Percentiles rank a stretch among this genome's conserved stretches.
Conservation (phyloP, 768 basidiomycete species). For the Suillus fuscotomentosus region DNA sequence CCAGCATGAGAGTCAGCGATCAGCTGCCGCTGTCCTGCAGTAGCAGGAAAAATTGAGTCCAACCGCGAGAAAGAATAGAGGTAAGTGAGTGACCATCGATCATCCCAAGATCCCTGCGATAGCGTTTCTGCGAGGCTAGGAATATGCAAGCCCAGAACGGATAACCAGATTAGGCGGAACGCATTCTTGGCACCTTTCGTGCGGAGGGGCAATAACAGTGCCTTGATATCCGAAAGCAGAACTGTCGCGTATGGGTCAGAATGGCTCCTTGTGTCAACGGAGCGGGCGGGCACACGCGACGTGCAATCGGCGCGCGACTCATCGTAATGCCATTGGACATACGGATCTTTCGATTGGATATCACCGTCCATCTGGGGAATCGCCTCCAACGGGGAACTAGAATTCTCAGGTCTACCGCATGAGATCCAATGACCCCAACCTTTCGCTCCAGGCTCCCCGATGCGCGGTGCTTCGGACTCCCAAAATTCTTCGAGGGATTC, state of each 20-base stretch:
- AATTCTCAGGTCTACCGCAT: constrained; percentile 37
- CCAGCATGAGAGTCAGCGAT: constrained; percentile 65
- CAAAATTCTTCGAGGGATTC: constrained; percentile 75
- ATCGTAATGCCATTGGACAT: constrained; percentile 59
- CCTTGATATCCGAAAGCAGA: constrained; percentile 70
- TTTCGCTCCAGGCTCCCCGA: constrained; percentile 61
- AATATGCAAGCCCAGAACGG: constrained; percentile 66
- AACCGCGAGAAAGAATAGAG: constrained; percentile 47
- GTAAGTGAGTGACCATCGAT: constrained; percentile 60
- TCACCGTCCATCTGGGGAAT: constrained; percentile 18
- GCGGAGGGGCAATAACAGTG: constrained; percentile 49
- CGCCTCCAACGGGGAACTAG: constrained; percentile 4
- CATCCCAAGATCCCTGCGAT: constrained; percentile 52
- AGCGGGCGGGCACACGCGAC: constrained; percentile 50
- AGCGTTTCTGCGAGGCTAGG: constrained; percentile 58
- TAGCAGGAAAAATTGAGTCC: constrained; percentile 50
- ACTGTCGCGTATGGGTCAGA: constrained; percentile 73
- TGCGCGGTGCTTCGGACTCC: constrained; percentile 79
- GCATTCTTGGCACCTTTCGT: constrained; percentile 46
- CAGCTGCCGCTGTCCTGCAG: constrained; percentile 29
- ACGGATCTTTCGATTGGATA: constrained; percentile 53
- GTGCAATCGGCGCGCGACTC: constrained; percentile 51
- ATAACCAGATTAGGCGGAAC: constrained; percentile 70
- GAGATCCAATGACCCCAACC: constrained; percentile 71
- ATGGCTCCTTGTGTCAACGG: constrained; percentile 45